Evolutionary conservation across 2,329 filamentous ascomycete genomes (phyloP).

Genomic region (Epichloe bromicola): DNA sequence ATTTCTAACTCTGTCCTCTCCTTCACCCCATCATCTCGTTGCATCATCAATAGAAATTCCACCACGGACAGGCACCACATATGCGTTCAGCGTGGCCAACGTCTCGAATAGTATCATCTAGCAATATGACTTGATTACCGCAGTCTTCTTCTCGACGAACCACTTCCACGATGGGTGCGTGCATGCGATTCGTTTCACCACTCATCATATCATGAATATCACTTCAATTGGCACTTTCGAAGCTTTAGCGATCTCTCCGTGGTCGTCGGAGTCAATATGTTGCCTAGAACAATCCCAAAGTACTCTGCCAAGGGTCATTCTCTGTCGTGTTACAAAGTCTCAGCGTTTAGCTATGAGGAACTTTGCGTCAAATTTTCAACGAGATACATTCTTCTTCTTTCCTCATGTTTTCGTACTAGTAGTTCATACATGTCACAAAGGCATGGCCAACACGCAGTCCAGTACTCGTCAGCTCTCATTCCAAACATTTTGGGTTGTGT

Average conservation of each 20-base stretch:
- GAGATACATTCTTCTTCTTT: conserved; percentile 51
- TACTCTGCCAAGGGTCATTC: conserved; percentile 80
- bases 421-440: too few species aligned
- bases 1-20: too few species aligned
- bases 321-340: conserved; percentile 87
- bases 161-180: not conserved
- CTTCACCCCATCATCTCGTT: too few species aligned
- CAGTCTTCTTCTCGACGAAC: not conserved
- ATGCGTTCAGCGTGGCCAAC: too few species aligned
- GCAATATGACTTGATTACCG: too few species aligned
- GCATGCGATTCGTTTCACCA: not conserved
- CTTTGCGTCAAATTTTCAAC: conserved; percentile 70
- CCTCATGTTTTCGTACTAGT: not conserved
- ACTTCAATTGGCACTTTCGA: conserved; percentile 65
- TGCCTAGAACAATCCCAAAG: conserved; percentile 65
- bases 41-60: too few species aligned
- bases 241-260: conserved; percentile 65
- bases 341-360: conserved; percentile 60
- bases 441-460: too few species aligned
- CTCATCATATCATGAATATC: not conserved
- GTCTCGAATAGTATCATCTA: too few species aligned
- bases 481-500: too few species aligned
- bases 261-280: conserved; percentile 78
- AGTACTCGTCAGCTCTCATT: too few species aligned
- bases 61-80: too few species aligned